Conservation (phyloP, 139 green algal genomes). For the Tetratostichococcus sp. region DNA sequence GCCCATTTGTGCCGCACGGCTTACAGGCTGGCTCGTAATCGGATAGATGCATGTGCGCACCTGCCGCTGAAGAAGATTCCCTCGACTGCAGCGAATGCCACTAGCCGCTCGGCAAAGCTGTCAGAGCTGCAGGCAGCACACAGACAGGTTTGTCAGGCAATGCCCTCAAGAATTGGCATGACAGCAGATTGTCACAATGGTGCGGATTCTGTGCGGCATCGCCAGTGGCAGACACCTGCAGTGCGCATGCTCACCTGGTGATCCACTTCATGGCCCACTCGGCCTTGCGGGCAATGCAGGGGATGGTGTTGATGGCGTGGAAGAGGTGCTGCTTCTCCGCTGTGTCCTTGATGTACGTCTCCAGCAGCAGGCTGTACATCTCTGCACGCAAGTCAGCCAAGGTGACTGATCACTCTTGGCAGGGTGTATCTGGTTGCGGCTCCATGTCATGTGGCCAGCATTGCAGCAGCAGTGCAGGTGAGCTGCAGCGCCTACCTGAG, state of each 20-base stretch:
- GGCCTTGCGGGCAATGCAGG: slow-evolving; percentile 89
- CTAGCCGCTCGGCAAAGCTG: slow-evolving; percentile 85
- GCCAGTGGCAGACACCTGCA: too few relatives aligned
- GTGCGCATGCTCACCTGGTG: slow-evolving; percentile 47
- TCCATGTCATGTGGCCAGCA: too few relatives aligned
- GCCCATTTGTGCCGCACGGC: too few relatives aligned
- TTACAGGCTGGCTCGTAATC: too few relatives aligned
- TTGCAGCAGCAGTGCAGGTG: too few relatives aligned
- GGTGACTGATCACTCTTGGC: too few relatives aligned
- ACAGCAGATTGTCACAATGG: too few relatives aligned
- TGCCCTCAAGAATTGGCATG: too few relatives aligned
- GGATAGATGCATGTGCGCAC: slow-evolving; percentile 4
- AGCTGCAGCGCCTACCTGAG: slow-evolving; percentile 41
- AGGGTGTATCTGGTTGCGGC: too few relatives aligned
- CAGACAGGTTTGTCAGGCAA: background rate
- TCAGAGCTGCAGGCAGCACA: slow-evolving; percentile 26
- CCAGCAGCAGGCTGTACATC: slow-evolving; percentile 98
- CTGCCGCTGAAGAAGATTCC: slow-evolving; percentile 97
- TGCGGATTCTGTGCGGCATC: too few relatives aligned
- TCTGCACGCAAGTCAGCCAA: slow-evolving; percentile 70
- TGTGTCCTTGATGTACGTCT: slow-evolving; percentile 95
- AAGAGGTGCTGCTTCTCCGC: slow-evolving; percentile 78
- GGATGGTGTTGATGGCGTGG: slow-evolving; percentile 91
- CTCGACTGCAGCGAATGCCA: slow-evolving; percentile 95
- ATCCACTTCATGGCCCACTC: slow-evolving; percentile 98